Base-by-base conservation (phyloP, 108 stramenopile genomes). In the Cyclotella cryptica region DNA sequence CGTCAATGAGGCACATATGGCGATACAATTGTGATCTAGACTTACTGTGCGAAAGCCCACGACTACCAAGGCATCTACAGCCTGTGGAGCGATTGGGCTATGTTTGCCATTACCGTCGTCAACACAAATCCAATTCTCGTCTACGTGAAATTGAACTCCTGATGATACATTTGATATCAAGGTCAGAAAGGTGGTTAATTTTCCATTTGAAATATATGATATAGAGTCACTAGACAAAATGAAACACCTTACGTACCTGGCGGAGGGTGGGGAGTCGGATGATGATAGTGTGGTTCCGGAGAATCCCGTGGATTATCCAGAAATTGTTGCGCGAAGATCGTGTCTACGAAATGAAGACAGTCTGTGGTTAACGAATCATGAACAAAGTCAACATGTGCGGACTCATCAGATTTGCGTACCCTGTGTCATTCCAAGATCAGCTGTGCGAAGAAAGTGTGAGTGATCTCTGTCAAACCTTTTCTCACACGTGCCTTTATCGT, bases 81-180 rank as follows among this genome's bases (percentile, higher is more conserved):
- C 83, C 65, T 79, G 76, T 10, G 83, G 83, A 24, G 78, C 83
- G 15, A 79, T 69, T 18, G 83, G 78, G 44, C 70, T 72, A 53
- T 79, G 78, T 11, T 29, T 65, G 0, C 74, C 78, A n/a, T 44
- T 74, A 15, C 78, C 83, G 22, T 75, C 74, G 21, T 84, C 83
- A 1, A 84, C 43, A 19, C 63, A 53, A 15, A 84, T 63, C 83
- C 83, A 84, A 39, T 75, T 79, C 74, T 84, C 78, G 27, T 84
- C 73, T 43, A 75, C 63, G 40, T 84, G 66, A 46, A 80, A 80
- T 43, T 66, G 64, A 39, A 69, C 80, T 63, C 64, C 58, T 10
- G 80, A 72, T 22, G 73, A 72, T 24, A 9, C 9, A 49, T n/a
- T 3, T 3, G 47, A n/a, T 9, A 49, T n/a, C 3, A n/a, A n/a